These are phyloP conservation scores for Udeniomyces megalosporus DNA, from an alignment of 768 basidiomycete species.

Conservation along the genomic window DNA sequence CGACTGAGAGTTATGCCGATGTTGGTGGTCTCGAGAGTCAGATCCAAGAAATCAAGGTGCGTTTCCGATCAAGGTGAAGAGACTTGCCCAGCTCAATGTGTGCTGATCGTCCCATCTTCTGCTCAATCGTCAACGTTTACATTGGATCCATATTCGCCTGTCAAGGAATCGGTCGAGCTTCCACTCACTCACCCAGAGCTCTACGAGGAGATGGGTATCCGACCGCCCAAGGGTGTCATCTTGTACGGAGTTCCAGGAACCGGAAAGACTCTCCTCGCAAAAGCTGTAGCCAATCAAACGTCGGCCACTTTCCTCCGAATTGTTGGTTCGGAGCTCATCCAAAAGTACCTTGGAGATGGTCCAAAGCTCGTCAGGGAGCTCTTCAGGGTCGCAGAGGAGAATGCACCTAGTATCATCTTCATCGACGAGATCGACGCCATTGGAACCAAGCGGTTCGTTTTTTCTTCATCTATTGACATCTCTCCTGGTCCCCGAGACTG, in stretches of 20 bases:
- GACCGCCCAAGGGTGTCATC: conserved; percentile 98
- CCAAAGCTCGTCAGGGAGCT: conserved; percentile 94
- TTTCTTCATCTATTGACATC: no score
- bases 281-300: conserved; percentile 95
- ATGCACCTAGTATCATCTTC: conserved; percentile 96
- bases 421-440: conserved; percentile 99
- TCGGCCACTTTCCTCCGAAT: conserved; percentile 95
- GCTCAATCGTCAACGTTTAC: no score
- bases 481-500: not conserved
- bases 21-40: conserved; percentile 92
- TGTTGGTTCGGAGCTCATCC: conserved; percentile 93
- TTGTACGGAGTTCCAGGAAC: conserved; percentile 97
- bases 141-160: no score
- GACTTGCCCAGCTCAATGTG: no score
- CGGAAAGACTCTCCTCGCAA: conserved; percentile 92
- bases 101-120: not conserved
- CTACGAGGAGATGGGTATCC: conserved; percentile 99
- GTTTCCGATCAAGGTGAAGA: no score
- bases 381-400: conserved; percentile 92
- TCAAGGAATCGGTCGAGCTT: conserved; percentile 97
- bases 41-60: conserved; percentile 95
- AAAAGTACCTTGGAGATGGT: conserved; percentile 98
- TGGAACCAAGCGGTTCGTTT: conserved; percentile 78
- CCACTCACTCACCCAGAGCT: conserved; percentile 94
- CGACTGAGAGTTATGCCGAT: conserved; percentile 95